Base-by-base conservation (phyloP, 2,329 filamentous ascomycete genomes). In the Fusarium subtropicale region DNA sequence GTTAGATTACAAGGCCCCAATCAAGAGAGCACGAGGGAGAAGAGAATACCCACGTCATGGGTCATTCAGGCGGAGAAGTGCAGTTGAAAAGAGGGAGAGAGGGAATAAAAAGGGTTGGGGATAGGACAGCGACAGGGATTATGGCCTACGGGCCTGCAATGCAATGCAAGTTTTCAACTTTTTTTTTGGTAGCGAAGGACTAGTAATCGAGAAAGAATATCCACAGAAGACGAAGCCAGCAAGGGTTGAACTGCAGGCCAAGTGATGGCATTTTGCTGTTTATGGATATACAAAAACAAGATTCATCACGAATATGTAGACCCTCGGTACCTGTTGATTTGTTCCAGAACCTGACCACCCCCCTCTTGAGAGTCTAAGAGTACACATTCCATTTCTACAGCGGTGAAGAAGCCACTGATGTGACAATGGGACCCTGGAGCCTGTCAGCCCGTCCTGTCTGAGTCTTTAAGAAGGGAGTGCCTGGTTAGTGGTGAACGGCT, bases 31-130 rank as follows among this genome's bases (percentile, higher is more conserved):
- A 70, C 58, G 63, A 64, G 72, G 62, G 51, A 71, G 59, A 68
- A 24, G 16, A 50, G n/a, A 28, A 64, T 62, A 69, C 70, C 72
- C 72, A 74, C 72, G 72, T 74, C 72, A 74, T 74, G 71, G 61
- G 56, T 53, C 61, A 41, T 28, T 28, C 33, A 52, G 38, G 48
- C 48, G 64, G 47, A 34, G 41, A 62, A 52, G 63, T 44, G 52
- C 34, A 34, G 22, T 31, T 47, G 34, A 31, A 31, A 31, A 69
- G 47, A 36, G 42, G 48, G 44, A 61, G 18, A 30, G 44, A 24
- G 24, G 34, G 13, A 28, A n/a, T 11, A 20, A 41, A 36, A 66
- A 64, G 54, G 50, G 51, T 70, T 68, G 67, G 60, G 42, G 22
- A 44, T 44, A 26, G 22, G 41, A 26, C 41, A 44, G 51, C 10